Evolutionary conservation across 768 basidiomycete genomes (phyloP).

Genomic region (Antrodiella citrinella): DNA sequence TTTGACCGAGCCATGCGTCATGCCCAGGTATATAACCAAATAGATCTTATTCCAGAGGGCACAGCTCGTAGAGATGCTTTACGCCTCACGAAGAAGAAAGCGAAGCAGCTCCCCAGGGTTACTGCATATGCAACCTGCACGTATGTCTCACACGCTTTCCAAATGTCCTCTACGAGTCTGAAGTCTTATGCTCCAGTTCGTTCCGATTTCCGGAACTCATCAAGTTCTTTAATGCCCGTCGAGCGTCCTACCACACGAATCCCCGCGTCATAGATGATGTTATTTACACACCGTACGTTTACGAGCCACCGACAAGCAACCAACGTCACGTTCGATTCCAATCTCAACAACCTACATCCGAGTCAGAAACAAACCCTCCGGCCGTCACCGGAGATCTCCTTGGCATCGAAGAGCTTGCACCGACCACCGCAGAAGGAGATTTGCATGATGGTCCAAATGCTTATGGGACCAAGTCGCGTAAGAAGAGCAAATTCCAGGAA

Average conservation of each 20-base stretch:
- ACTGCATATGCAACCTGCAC: slow-evolving; percentile 93
- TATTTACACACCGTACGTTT: slow-evolving; percentile 88
- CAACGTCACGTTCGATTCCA: slow-evolving; percentile 12
- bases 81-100: slow-evolving; percentile 88
- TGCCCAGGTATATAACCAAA: slow-evolving; percentile 81
- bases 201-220: slow-evolving; percentile 84
- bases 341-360: slow-evolving; percentile 7
- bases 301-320: slow-evolving; percentile 39
- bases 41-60: slow-evolving; percentile 89
- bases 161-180: not conserved
- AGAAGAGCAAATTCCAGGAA: slow-evolving; percentile 60
- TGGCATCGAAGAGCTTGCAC: slow-evolving; percentile 64
- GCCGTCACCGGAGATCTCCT: slow-evolving; percentile 59
- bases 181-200: slow-evolving; percentile 44
- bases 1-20: not conserved
- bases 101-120: slow-evolving; percentile 85
- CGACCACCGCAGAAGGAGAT: slow-evolving; percentile 22
- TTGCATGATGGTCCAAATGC: slow-evolving; percentile 8
- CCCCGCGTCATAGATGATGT: slow-evolving; percentile 87
- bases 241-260: slow-evolving; percentile 75
- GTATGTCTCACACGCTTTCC: slow-evolving; percentile 37
- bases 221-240: slow-evolving; percentile 84
- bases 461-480: slow-evolving; percentile 28
- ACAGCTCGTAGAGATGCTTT: slow-evolving; percentile 89
- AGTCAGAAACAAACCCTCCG: slow-evolving; percentile 13